Percentiles rank a stretch among this genome's conserved stretches.
phyloP scores from a whole-genome alignment of 129 eudicot species.

The Oenanthe sinensis region DNA sequence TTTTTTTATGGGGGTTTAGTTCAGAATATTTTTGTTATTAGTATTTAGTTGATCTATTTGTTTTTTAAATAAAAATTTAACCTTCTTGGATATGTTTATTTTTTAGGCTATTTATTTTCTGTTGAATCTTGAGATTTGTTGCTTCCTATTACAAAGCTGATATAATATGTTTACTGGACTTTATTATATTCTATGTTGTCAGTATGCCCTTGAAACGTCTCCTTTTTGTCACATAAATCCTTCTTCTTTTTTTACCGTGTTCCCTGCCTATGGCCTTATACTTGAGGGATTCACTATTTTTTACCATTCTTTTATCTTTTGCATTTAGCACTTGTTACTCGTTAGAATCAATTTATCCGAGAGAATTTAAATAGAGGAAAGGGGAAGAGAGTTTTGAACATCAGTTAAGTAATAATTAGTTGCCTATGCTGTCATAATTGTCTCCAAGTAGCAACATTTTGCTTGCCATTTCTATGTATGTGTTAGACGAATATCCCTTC shows the following conservation, averaged over 20 bases:
- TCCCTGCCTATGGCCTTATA: neutral
- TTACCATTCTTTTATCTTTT: neutral
- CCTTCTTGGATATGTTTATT: neutral
- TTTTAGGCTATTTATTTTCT: neutral
- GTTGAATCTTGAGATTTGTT: neutral
- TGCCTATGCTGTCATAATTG: neutral
- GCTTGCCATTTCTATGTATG: neutral
- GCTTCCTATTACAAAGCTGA: neutral
- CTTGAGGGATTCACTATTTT: neutral
- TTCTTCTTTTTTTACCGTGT: neutral
- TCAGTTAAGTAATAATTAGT: neutral
- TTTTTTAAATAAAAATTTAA: neutral
- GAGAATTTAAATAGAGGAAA: neutral
- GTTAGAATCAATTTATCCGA: neutral
- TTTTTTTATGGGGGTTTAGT: neutral
- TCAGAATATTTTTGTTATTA: neutral
- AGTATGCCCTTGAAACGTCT: neutral
- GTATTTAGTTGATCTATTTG: neutral
- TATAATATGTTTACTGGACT: neutral
- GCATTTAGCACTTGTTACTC: neutral
- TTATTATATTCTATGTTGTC: neutral
- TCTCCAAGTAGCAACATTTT: neutral
- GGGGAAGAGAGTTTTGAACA: neutral
- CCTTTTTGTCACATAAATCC: neutral
- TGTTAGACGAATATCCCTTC: neutral